phyloP scores from a whole-genome alignment of 345 rosid genomes.

The Heritiera littoralis region DNA sequence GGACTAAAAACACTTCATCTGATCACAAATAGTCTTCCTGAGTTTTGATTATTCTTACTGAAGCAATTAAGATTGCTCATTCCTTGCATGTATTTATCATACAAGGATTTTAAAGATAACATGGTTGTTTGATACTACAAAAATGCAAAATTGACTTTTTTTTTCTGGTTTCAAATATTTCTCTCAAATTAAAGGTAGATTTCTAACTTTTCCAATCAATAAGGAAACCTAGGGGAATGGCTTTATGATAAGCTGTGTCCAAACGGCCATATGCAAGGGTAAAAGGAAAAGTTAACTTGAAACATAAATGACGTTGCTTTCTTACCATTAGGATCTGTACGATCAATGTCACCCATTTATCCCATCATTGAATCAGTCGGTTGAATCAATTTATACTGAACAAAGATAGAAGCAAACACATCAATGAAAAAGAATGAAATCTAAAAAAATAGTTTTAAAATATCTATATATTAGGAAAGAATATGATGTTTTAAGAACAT shows the following conservation, averaged over 20 bases:
- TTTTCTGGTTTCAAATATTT: neutral
- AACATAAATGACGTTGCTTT: conserved; percentile 20
- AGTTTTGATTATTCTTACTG: neutral
- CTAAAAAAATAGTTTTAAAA: neutral
- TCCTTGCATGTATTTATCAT: neutral
- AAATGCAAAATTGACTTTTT: neutral
- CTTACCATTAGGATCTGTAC: conserved; percentile 27
- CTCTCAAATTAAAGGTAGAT: neutral
- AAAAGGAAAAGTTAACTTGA: neutral
- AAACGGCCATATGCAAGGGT: neutral
- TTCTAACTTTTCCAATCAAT: neutral
- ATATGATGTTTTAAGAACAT: neutral
- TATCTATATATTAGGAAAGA: neutral
- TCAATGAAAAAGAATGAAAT: neutral
- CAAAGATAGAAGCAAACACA: neutral
- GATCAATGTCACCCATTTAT: neutral
- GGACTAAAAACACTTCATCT: neutral
- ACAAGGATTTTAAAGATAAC: neutral
- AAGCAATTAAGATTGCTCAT: neutral
- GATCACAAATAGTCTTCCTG: neutral
- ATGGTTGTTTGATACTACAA: neutral
- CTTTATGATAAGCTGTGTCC: neutral
- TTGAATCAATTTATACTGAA: neutral
- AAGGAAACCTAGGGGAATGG: neutral
- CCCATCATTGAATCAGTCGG: neutral